Evolutionary conservation across 116 monocot genomes (phyloP), one percentile per base, ranked within the genome.

Genomic region (Zostera marina): DNA sequence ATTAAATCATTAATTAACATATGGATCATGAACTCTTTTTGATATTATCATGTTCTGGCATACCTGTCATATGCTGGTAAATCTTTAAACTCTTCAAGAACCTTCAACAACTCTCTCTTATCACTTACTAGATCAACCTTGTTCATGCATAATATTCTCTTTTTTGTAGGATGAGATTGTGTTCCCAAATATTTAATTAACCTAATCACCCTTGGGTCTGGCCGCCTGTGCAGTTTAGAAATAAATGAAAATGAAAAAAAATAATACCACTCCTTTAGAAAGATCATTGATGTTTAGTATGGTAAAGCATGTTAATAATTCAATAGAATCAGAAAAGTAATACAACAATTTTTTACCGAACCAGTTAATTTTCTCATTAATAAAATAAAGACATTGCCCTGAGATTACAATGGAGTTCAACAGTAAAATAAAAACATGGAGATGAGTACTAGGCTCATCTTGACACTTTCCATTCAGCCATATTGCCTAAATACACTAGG

Each of bases 111-210:
- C 42, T 82, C 78, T 72, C 89, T 96, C 60, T 89, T 96, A 41
- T 85, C 82, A 44, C 80, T 68, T 25, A 96, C 80, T 20, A 89
- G 70, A 64, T 96, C 96, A 73, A 96, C 74, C 70, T 96, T 96
- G 55, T 96, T 96, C 89, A 96, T 85, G 73, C 96, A 96, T 66
- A 96, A 76, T 11, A 96, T 59, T 45, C 96, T 72, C 57, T 78
- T 85, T 63, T 96, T 85, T 32, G 64, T 72, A 38, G 75, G 63
- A 7, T 80, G 73, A 24, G 60, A 73, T 56, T 82, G 59, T 43
- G 52, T 72, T 47, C 96, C 96, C 15, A 96, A 62, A 56, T 67
- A 64, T 64, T 74, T 89, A 63, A 96, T 76, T 66, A 96, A 85
- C 57, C 72, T 96, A 56, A 66, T 68, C 54, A 96, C 94, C 62